Base-by-base conservation (phyloP, 2,329 filamentous ascomycete species). In the Rhinocladiella similis region DNA sequence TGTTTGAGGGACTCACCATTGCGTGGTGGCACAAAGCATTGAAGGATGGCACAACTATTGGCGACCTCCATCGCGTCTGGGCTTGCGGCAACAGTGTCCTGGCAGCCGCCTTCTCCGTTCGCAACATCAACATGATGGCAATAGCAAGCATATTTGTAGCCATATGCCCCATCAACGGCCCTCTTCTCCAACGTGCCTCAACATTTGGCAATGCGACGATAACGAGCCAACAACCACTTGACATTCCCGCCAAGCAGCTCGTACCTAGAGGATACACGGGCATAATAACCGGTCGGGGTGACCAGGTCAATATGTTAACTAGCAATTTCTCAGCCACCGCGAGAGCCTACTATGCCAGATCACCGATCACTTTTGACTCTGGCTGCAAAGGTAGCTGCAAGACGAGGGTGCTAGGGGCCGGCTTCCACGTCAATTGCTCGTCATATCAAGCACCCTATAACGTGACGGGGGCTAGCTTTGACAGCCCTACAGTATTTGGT, bases 181-280 rank as follows among this genome's bases (percentile, higher is more conserved):
- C 61, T 25, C 53, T 63, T 3, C 47, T 63, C 7, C 59, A 63
- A 33, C 59, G 59, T 14, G 60, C 61, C 14, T 63, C 60, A 14
- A 38, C 41, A 13, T 38, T 58, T 16, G 16, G n/a, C 13, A 36
- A 35, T 18, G 41, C 41, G 14, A 39, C 41, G 5, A 39, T 51
- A 2, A 22, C 33, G 7, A 18, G 16, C 6, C 39, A 27, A 19
- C 25, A 29, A 14, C n/a, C 5, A 1, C 45, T 58, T 1, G 20
- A 49, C 22, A 18, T 57, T n/a, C 43, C 22, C 3, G 22, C 49
- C 22, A 45, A 22, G 10, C 25, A 42, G 12, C 25, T 42, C 12
- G 19, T 57, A 6, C 54, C 54, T 14, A 22, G 25, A 35, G 33
- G 25, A 3, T 57, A 48, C 45, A 53, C 54, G 16, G 54, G 43